These are phyloP conservation scores for Vitellaria paradoxa DNA, from an alignment of 179 eudicot species.

Conservation along the genomic window DNA sequence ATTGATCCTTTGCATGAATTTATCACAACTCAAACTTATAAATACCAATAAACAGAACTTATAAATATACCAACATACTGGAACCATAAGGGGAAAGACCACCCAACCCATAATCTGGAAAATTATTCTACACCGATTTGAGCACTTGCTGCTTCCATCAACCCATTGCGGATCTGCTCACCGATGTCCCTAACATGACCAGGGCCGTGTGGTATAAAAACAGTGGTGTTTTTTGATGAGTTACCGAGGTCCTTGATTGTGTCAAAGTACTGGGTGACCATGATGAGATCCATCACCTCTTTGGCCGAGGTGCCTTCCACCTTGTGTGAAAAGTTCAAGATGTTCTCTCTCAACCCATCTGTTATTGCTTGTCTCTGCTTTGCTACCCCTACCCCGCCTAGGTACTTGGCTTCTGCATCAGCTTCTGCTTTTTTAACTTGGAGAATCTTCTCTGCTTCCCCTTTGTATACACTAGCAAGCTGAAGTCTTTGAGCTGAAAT, in stretches of 20 bases:
- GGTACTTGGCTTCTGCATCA: slow-evolving; percentile 91
- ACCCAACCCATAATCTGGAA: background rate
- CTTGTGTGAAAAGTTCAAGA: slow-evolving; percentile 85
- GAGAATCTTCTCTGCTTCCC: slow-evolving; percentile 93
- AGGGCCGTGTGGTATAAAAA: slow-evolving; percentile 95
- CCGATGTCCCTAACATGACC: slow-evolving; percentile 92
- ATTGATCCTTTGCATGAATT: background rate
- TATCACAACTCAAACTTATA: background rate
- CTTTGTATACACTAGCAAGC: slow-evolving; percentile 96
- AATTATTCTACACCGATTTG: slow-evolving; percentile 15
- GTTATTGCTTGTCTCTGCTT: slow-evolving; percentile 99
- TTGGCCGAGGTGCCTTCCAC: slow-evolving; percentile 89
- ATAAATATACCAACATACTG: background rate
- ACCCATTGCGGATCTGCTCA: slow-evolving; percentile 91
- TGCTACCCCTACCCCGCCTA: slow-evolving; percentile 98
- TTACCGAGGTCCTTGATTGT: slow-evolving; percentile 93
- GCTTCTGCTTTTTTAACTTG: slow-evolving; percentile 90
- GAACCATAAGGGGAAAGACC: background rate
- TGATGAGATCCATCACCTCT: slow-evolving; percentile 96
- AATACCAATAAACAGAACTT: too few relatives aligned
- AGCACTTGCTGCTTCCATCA: slow-evolving; percentile 79
- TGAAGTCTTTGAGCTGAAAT: slow-evolving; percentile 91
- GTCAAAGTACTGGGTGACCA: slow-evolving; percentile 97
- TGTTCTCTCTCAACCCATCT: slow-evolving; percentile 93
- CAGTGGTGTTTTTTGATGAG: slow-evolving; percentile 89